phyloP scores from a whole-genome alignment of 2,329 filamentous ascomycete genomes.

The Botrytis elliptica region DNA sequence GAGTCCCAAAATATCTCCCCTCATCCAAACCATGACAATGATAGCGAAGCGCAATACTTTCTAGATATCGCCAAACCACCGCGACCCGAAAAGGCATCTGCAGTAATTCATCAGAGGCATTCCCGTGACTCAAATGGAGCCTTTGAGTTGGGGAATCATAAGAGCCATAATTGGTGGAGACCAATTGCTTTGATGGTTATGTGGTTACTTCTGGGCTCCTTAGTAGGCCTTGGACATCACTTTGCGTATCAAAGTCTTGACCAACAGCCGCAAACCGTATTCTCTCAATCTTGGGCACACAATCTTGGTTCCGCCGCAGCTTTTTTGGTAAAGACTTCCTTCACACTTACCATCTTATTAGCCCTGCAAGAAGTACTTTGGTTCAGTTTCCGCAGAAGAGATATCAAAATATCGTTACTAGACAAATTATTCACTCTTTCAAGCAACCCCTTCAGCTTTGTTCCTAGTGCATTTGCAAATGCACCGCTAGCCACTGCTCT shows the following conservation, averaged over 20 bases:
- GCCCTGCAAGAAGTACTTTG: background rate
- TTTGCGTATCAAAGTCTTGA: background rate
- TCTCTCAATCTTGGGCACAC: background rate
- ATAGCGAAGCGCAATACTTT: background rate
- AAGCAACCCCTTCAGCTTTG: background rate
- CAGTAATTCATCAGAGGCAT: too few relatives aligned
- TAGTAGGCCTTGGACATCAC: background rate
- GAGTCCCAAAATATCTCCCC: background rate
- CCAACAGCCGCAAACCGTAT: background rate
- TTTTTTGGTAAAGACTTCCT: constrained; percentile 1
- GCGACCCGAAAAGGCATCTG: background rate
- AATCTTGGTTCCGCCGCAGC: constrained; percentile 1
- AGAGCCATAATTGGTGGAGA: background rate
- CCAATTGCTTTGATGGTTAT: background rate
- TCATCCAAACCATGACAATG: background rate
- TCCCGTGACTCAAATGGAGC: background rate
- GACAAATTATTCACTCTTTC: constrained; percentile 3
- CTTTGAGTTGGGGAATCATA: background rate
- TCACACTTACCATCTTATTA: background rate
- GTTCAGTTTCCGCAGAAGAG: constrained; percentile 2
- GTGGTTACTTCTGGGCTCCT: background rate
- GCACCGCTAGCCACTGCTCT: background rate
- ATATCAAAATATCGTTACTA: background rate
- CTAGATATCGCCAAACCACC: background rate
- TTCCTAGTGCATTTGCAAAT: background rate